phyloP scores from a whole-genome alignment of 345 rosid species.

The thale cress (Arabidopsis thaliana) region DNA sequence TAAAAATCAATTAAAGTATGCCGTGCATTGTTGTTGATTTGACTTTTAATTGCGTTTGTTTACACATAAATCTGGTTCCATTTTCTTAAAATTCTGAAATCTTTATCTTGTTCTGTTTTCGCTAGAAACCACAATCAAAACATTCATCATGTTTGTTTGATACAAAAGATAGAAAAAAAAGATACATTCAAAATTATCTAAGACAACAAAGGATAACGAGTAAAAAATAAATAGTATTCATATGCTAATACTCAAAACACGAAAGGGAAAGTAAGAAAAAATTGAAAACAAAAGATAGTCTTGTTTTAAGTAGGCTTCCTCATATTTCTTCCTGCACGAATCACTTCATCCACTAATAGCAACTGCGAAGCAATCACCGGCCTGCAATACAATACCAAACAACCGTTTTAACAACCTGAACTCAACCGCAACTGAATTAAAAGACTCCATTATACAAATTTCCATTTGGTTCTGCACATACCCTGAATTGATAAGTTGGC shows the following conservation, averaged over 20 bases:
- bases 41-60: conserved; percentile 1
- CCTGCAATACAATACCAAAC: conserved; percentile 51
- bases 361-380: conserved; percentile 94
- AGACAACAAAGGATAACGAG: conserved; percentile 12
- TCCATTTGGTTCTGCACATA: conserved; percentile 41
- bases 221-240: background rate
- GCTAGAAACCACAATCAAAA: background rate
- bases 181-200: background rate
- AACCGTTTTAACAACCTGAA: background rate
- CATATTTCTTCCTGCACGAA: conserved; percentile 97
- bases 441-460: background rate
- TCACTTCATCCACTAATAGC: conserved; percentile 95
- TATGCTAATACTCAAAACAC: conserved; percentile 21
- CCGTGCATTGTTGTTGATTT: conserved; percentile 18
- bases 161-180: background rate
- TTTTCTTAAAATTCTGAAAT: background rate
- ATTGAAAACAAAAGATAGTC: background rate
- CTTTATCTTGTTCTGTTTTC: background rate
- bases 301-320: conserved; percentile 73
- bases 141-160: background rate
- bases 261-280: background rate
- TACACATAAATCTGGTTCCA: background rate
- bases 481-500: conserved; percentile 94
- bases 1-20: background rate
- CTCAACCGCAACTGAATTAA: background rate